Evolutionary conservation across 2,329 filamentous ascomycete genomes (phyloP).

Genomic region (Diaporthe amygdali): DNA sequence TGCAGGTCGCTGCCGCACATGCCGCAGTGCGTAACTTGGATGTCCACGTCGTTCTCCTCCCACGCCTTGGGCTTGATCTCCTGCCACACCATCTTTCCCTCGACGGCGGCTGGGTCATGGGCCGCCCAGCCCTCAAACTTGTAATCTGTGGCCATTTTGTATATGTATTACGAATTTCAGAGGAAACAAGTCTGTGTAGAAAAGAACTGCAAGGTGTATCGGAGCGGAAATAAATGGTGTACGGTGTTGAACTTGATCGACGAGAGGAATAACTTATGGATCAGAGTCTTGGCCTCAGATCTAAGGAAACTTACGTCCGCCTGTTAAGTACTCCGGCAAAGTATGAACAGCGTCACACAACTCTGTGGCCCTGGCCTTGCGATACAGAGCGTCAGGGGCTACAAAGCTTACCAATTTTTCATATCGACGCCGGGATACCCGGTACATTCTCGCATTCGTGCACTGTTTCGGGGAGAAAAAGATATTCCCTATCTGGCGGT

Average conservation of each 20-base stretch:
- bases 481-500: neutral
- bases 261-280: neutral
- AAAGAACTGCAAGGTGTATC: neutral
- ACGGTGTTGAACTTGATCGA: neutral
- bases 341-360: neutral
- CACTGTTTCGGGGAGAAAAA: neutral
- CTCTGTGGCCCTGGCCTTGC: neutral
- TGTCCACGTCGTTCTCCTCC: slow-evolving; percentile 70
- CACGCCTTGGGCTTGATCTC: slow-evolving; percentile 68
- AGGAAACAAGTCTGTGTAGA: neutral
- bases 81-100: slow-evolving; percentile 61
- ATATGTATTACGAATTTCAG: neutral
- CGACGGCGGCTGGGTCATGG: slow-evolving; percentile 41
- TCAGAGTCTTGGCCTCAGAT: neutral
- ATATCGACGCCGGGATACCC: neutral
- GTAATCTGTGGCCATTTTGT: slow-evolving; percentile 38
- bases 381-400: neutral
- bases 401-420: neutral
- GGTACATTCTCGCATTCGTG: neutral
- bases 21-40: slow-evolving; percentile 69
- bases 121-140: slow-evolving; percentile 61
- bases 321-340: neutral
- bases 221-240: neutral
- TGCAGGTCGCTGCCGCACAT: slow-evolving; percentile 70
- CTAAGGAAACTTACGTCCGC: neutral